Conservation (phyloP, 1,139 yeast species). For the Martiniozyma asiatica region DNA sequence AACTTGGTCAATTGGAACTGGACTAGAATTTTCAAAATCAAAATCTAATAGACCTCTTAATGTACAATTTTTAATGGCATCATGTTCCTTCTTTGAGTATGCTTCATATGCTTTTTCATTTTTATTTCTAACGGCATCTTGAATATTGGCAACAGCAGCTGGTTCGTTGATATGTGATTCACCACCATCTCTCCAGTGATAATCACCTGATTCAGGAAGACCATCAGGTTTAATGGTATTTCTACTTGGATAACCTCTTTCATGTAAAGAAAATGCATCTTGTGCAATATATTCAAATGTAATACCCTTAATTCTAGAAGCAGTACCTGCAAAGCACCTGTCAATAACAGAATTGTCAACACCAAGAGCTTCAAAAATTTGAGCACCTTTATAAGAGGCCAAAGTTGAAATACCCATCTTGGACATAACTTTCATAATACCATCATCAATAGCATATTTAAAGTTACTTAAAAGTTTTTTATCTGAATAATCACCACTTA, state of each 20-base stretch:
- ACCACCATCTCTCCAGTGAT: slow-evolving; percentile 98
- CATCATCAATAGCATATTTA: slow-evolving; percentile 74
- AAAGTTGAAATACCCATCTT: slow-evolving; percentile 98
- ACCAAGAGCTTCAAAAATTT: slow-evolving; percentile 94
- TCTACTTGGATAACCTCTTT: slow-evolving; percentile 79
- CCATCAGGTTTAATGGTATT: slow-evolving; percentile 58
- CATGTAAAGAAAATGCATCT: slow-evolving; percentile 90
- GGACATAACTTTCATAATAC: slow-evolving; percentile 93
- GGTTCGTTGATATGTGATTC: slow-evolving; percentile 93
- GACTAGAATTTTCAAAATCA: slow-evolving; percentile 55
- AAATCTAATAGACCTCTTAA: slow-evolving; percentile 88
- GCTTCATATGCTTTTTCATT: slow-evolving; percentile 87
- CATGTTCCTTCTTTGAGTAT: slow-evolving; percentile 81
- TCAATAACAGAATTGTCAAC: slow-evolving; percentile 92
- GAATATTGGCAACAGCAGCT: slow-evolving; percentile 85
- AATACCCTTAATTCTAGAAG: slow-evolving; percentile 91
- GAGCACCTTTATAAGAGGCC: slow-evolving; percentile 97
- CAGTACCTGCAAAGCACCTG: slow-evolving; percentile 93
- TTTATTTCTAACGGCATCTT: slow-evolving; percentile 94
- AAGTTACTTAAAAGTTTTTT: slow-evolving; percentile 61
- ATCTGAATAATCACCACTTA: slow-evolving; percentile 47
- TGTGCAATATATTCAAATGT: slow-evolving; percentile 93
- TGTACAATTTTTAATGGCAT: slow-evolving; percentile 86
- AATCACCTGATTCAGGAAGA: slow-evolving; percentile 92
- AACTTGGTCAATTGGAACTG: slow-evolving; percentile 92